Conservation (phyloP, 1,284 basidiomycete genomes). For the Farysia itapuensis region DNA sequence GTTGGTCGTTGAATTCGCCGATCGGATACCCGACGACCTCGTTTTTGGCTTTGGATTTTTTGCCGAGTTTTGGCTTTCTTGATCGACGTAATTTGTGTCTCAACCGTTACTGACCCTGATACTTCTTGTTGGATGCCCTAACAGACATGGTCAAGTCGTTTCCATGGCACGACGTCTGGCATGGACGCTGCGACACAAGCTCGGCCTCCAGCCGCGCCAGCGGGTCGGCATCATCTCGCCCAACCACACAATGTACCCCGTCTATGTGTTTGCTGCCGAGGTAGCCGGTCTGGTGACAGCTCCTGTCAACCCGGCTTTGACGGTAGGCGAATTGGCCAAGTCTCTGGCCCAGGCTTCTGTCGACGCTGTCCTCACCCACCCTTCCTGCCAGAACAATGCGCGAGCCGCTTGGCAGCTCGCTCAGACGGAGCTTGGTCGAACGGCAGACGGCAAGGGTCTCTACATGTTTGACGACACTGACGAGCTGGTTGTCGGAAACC, state of each 20-base stretch:
- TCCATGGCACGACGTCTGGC: conserved; percentile 38
- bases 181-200: conserved; percentile 38
- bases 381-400: conserved; percentile 33
- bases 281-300: conserved; percentile 37
- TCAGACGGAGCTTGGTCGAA: conserved; percentile 15
- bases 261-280: conserved; percentile 42
- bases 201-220: conserved; percentile 39
- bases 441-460: conserved; percentile 19
- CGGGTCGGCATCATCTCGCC: conserved; percentile 53
- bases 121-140: neutral
- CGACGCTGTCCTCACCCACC: conserved; percentile 40
- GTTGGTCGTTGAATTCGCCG: too few species aligned
- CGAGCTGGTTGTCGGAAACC: conserved; percentile 10
- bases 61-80: too few species aligned
- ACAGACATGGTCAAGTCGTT: conserved; percentile 29
- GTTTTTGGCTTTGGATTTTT: too few species aligned
- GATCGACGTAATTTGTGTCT: too few species aligned
- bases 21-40: too few species aligned
- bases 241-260: conserved; percentile 53
- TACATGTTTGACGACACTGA: conserved; percentile 51
- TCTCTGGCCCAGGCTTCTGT: conserved; percentile 45
- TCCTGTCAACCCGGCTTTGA: conserved; percentile 51
- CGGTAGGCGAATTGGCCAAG: conserved; percentile 50
- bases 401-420: conserved; percentile 36
- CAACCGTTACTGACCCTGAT: neutral